Conservation (phyloP, 202 grass and related monocot genomes). For the Setaria viridis region DNA sequence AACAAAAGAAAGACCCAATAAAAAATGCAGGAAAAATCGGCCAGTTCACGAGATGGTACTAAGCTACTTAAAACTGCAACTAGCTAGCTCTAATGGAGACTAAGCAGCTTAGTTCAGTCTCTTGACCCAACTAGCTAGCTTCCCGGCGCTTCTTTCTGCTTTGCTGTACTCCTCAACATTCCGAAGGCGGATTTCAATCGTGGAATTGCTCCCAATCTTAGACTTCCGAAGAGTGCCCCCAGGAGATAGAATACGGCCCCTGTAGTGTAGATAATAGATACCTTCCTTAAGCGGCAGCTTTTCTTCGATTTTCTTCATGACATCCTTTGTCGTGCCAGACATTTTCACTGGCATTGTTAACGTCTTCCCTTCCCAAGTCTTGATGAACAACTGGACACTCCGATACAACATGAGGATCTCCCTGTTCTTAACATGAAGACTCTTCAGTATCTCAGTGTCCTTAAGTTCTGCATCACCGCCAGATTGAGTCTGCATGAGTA, state of each 20-base stretch:
- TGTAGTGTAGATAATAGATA: constrained; percentile 29
- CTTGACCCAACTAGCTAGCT: not conserved
- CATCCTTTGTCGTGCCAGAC: constrained; percentile 3
- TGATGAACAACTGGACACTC: constrained; percentile 52
- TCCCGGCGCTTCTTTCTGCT: not conserved
- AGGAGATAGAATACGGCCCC: constrained; percentile 18
- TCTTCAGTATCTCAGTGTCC: too few species aligned
- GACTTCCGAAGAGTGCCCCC: constrained; percentile 27
- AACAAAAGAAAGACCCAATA: not conserved
- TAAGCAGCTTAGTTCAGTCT: not conserved
- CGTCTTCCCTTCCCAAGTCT: constrained; percentile 43
- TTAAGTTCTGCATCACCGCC: not conserved
- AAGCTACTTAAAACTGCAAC: not conserved
- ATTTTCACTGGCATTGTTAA: constrained; percentile 30
- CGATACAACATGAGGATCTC: too few species aligned
- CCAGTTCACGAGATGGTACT: not conserved
- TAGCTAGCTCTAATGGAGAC: too few species aligned
- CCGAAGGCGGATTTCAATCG: not conserved
- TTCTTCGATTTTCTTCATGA: constrained; percentile 33
- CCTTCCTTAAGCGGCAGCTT: not conserved
- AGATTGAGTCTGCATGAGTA: not conserved
- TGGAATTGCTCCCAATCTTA: constrained; percentile 18
- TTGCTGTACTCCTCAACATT: not conserved
- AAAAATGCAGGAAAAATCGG: constrained; percentile 2
- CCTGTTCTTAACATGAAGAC: too few species aligned